Percentiles rank a stretch among this genome's conserved stretches.
Conservation (phyloP, 371 early-diverging fungal genomes). For the Apophysomyces ossiformis region DNA sequence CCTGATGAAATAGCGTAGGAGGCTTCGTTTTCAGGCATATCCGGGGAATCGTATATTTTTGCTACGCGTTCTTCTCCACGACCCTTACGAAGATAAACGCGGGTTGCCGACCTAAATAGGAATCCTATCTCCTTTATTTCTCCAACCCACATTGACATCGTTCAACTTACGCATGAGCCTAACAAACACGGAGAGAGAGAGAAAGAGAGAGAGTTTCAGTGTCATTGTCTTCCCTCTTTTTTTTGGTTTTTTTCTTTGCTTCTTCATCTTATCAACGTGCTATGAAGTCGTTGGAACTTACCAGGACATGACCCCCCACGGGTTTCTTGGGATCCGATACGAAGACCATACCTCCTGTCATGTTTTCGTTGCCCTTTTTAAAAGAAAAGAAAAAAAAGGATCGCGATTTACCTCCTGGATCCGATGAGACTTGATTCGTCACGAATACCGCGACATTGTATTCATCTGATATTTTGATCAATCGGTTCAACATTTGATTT, state of each 20-base stretch:
- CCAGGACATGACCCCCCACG: slow-evolving; percentile 81
- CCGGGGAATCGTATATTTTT: slow-evolving; percentile 91
- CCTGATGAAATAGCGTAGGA: slow-evolving; percentile 41
- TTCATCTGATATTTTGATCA: slow-evolving; percentile 85
- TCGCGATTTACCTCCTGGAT: slow-evolving; percentile 49
- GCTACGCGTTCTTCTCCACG: slow-evolving; percentile 85
- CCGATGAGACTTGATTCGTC: slow-evolving; percentile 82
- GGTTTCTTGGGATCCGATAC: slow-evolving; percentile 88
- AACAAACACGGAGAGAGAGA: background rate
- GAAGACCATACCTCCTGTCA: slow-evolving; percentile 65
- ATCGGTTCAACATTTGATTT: slow-evolving; percentile 77
- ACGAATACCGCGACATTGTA: slow-evolving; percentile 88
- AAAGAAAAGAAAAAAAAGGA: slow-evolving; percentile 48
- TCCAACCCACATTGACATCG: background rate
- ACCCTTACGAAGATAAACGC: slow-evolving; percentile 86
- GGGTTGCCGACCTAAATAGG: slow-evolving; percentile 57
- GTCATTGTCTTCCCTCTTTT: no score
- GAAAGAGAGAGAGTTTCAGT: no score
- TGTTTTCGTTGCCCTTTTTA: slow-evolving; percentile 55
- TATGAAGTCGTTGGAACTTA: slow-evolving; percentile 5
- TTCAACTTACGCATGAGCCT: slow-evolving; percentile 61
- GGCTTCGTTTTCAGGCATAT: slow-evolving; percentile 85
- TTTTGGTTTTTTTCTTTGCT: no score
- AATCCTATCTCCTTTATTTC: background rate
- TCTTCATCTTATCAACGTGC: background rate